phyloP scores from a whole-genome alignment of 257 asterid species.

The Gardenia jasminoides region DNA sequence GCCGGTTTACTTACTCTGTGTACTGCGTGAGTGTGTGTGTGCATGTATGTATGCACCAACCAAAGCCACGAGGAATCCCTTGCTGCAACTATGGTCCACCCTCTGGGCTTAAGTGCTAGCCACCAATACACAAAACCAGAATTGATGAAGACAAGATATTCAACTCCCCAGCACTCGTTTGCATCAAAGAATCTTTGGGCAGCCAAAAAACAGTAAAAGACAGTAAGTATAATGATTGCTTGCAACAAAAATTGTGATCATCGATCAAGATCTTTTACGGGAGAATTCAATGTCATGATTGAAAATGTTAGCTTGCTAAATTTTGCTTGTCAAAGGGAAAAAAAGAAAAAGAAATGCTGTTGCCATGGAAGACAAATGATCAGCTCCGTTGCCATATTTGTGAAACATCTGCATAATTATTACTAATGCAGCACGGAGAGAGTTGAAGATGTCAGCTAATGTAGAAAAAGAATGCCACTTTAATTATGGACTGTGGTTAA shows the following conservation, averaged over 20 bases:
- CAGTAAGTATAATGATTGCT: neutral
- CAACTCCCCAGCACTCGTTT: neutral
- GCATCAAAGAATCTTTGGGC: neutral
- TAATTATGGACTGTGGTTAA: neutral
- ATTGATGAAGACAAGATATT: neutral
- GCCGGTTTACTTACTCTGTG: neutral
- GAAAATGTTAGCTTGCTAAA: neutral
- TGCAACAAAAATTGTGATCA: neutral
- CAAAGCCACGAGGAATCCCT: neutral
- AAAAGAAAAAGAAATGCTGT: neutral
- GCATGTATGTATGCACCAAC: neutral
- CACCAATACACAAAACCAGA: neutral
- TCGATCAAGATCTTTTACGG: neutral
- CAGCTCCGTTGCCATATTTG: neutral
- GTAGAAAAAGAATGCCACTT: neutral
- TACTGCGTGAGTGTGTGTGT: neutral
- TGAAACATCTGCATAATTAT: neutral
- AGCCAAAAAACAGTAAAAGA: neutral
- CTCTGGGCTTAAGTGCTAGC: neutral
- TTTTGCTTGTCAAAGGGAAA: neutral
- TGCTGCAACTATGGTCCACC: neutral
- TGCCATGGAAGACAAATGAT: neutral
- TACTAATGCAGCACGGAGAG: neutral
- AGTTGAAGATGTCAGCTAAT: neutral
- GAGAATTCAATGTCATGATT: neutral